Evolutionary conservation across 129 eudicot species (phyloP).

Genomic region (Helichrysum umbraculigerum): DNA sequence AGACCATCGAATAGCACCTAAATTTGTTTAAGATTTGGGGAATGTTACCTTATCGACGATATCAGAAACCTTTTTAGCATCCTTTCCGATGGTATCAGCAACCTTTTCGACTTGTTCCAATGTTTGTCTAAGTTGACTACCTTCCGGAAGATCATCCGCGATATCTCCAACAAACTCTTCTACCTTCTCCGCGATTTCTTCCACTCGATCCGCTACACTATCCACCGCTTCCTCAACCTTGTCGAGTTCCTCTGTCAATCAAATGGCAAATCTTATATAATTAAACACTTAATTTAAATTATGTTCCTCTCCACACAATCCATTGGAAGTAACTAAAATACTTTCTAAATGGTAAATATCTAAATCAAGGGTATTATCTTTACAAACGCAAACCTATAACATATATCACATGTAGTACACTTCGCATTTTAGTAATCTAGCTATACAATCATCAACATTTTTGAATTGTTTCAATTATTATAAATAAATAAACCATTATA

Average conservation of each 20-base stretch:
- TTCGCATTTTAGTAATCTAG: too few relatives aligned
- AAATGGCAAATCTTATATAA: neutral
- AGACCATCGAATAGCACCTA: too few relatives aligned
- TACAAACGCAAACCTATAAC: too few relatives aligned
- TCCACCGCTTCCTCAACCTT: slow-evolving; percentile 37
- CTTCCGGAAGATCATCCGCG: slow-evolving; percentile 40
- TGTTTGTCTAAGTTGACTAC: slow-evolving; percentile 26
- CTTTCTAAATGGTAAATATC: too few relatives aligned
- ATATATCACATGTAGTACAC: too few relatives aligned
- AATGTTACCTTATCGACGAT: slow-evolving; percentile 39
- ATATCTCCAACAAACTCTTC: slow-evolving; percentile 48
- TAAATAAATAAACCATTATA: too few relatives aligned
- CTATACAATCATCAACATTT: too few relatives aligned
- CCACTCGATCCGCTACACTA: slow-evolving; percentile 34
- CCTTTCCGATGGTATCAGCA: slow-evolving; percentile 36
- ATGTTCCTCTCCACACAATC: neutral
- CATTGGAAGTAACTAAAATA: too few relatives aligned
- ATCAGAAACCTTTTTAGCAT: slow-evolving; percentile 37
- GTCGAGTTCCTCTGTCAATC: slow-evolving; percentile 32
- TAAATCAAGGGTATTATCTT: too few relatives aligned
- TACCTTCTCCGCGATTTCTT: slow-evolving; percentile 37
- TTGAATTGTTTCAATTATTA: too few relatives aligned
- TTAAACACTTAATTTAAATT: too few relatives aligned
- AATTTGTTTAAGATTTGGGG: too few relatives aligned
- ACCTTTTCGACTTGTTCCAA: slow-evolving; percentile 32